A percentile compares a stretch with the other conserved stretches of the same genome.
These are phyloP conservation scores for Penicillium sp. DNA, from an alignment of 2,329 filamentous ascomycete species.

Conservation along the genomic window DNA sequence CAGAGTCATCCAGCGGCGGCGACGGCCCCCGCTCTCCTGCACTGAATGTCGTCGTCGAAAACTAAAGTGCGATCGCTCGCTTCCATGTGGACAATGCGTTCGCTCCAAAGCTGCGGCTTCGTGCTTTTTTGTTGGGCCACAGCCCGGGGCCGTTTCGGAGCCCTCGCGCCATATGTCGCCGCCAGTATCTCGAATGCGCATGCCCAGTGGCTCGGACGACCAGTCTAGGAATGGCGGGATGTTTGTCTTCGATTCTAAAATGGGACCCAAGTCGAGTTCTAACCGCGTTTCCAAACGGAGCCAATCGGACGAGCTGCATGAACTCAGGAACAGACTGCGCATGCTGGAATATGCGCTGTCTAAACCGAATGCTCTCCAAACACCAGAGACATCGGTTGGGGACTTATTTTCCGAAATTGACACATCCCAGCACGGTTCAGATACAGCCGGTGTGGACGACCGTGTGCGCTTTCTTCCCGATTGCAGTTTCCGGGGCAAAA, in stretches of 20 bases:
- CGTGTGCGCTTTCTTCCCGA: slow-evolving; percentile 29
- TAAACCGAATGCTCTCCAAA: slow-evolving; percentile 20
- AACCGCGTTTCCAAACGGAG: slow-evolving; percentile 26
- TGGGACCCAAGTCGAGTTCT: slow-evolving; percentile 18
- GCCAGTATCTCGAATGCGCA: slow-evolving; percentile 9
- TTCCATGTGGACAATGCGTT: slow-evolving; percentile 64
- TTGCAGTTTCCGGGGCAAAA: slow-evolving; percentile 32
- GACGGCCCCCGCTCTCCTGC: slow-evolving; percentile 66
- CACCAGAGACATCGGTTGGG: slow-evolving; percentile 26
- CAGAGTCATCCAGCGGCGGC: slow-evolving; percentile 46
- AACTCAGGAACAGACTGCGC: slow-evolving; percentile 29
- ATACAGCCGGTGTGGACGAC: slow-evolving; percentile 25
- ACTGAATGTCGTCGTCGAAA: slow-evolving; percentile 72
- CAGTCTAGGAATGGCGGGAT: slow-evolving; percentile 24
- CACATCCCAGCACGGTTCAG: slow-evolving; percentile 6
- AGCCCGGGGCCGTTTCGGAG: slow-evolving; percentile 9
- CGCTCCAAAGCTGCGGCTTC: slow-evolving; percentile 51
- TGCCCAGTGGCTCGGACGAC: slow-evolving; percentile 5
- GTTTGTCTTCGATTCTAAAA: slow-evolving; percentile 35
- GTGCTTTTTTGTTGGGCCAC: slow-evolving; percentile 52
- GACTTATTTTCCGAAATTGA: slow-evolving; percentile 16
- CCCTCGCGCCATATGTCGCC: slow-evolving; percentile 17
- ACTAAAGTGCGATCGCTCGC: slow-evolving; percentile 71
- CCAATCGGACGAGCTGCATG: slow-evolving; percentile 29
- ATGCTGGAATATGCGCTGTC: slow-evolving; percentile 28